Evolutionary conservation across 495 filamentous ascomycete species (phyloP), one percentile per base, ranked within the genome.

Genomic region (Penicillium desertorum): DNA sequence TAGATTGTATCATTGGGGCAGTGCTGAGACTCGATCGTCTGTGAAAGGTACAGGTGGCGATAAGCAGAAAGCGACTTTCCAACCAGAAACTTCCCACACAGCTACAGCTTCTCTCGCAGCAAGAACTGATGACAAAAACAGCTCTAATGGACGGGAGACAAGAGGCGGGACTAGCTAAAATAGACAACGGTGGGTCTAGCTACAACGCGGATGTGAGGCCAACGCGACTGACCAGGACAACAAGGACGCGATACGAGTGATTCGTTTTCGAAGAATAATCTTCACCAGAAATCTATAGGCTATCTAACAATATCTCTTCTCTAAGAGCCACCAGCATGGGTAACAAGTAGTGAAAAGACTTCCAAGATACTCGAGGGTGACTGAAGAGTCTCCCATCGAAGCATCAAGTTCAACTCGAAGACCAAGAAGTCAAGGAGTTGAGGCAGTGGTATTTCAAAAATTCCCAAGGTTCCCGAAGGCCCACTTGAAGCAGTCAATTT

Each of bases 401-500:
- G 59, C 16, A 62, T 46, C 36, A 43, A 39, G 10, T 32, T 50
- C 54, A 49, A 37, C 60, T 56, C 66, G 62, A 61, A 51, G 63
- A 45, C 60, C 60, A 51, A 32, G 44, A 51, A 32, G 44, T 55
- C 64, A 69, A 61, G 49, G 49, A 55, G 60, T 56, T 43, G 69
- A 62, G 67, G 67, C 65, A 70, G 39, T 58, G 61, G 58, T 67
- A 64, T 61, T 75, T 77, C 75, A 79, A 79, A 79, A 79, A 79
- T 79, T 79, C 76, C 76, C 69, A 67, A 56, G 62, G 74, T 76
- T 66, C 75, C 72, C 55, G 67, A 64, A 34, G 22, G 76, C 67
- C 71, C 75, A 71, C 62, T 54, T 64, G 69, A 62, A 79, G 76
- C 60, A 58, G 76, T 77, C 76, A 79, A 72, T 66, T 72, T 75